Base-by-base conservation (phyloP, 176 grass and related monocot genomes). In the Puccinellia tenuiflora region DNA sequence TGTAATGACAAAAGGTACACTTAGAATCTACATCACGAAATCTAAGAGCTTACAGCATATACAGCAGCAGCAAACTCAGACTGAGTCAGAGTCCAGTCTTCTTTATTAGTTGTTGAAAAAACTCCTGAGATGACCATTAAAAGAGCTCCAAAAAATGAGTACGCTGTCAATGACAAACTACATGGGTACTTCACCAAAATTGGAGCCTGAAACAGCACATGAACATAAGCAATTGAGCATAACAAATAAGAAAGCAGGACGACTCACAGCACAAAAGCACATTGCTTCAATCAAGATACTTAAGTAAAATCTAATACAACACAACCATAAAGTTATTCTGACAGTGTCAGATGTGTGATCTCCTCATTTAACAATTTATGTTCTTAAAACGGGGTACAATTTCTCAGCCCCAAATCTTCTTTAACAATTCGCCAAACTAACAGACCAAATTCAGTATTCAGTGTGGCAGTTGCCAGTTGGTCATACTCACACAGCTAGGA, bases 51-150 rank as follows among this genome's bases (percentile, higher is more conserved):
- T 95, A 98, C 96, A 65, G 92, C 90, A 84, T 98, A 98, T 63
- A 95, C 62, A 65, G 92, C 87, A 77, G 96, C 90, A 90, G 85
- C 82, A 37, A 95, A 46, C 82, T 98, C 92, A 28, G 92, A 88
- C 30, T 5, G 73, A 73, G 92, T 98, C 80, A 98, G 83, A 83
- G 34, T 87, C 96, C 96, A 98, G 75, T 95, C 89, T 37, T 64
- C 48, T 61, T 33, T 78, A 78, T 77, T 47, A 62, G 39, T 90
- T 76, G 88, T 95, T 21, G 89, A 25, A 81, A 93, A 88, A 62
- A 95, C 59, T 51, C 96, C 91, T 38, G 89, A 93, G 50, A 93
- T 82, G 29, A 92, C 80, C 92, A 98, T 98, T 26, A 98, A 86
- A 75, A 93, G 5, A 73, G 83, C 83, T 25, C 96, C 89, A 91